These are phyloP conservation scores for Sonneratia alba DNA, from an alignment of 345 rosid species.

Conservation along the genomic window DNA sequence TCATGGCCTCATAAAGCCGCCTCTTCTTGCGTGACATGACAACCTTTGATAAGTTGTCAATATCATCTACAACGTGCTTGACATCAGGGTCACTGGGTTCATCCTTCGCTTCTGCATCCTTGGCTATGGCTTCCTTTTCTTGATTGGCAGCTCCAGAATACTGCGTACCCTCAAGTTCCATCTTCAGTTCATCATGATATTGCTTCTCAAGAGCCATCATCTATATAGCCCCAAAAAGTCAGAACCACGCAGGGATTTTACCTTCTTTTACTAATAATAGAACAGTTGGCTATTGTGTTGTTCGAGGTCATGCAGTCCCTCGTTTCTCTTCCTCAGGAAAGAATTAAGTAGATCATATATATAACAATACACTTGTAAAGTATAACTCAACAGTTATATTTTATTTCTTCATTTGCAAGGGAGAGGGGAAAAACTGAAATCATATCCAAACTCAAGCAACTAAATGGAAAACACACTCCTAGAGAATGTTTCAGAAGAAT, in stretches of 20 bases:
- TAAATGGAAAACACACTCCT: background rate
- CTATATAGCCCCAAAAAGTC: slow-evolving; percentile 28
- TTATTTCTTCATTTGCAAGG: background rate
- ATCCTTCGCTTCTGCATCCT: slow-evolving; percentile 23
- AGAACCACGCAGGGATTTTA: background rate
- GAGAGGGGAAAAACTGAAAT: background rate
- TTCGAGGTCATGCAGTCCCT: background rate
- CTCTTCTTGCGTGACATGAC: slow-evolving; percentile 62
- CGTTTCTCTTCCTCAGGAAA: background rate
- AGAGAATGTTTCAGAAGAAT: background rate
- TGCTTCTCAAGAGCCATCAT: slow-evolving; percentile 62
- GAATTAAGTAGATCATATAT: background rate
- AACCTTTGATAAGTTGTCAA: slow-evolving; percentile 22
- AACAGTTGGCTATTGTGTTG: background rate
- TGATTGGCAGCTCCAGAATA: slow-evolving; percentile 18
- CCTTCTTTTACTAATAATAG: background rate
- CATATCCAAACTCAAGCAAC: background rate
- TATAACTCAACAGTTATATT: background rate
- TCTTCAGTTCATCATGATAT: slow-evolving; percentile 71
- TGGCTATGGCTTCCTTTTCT: slow-evolving; percentile 14
- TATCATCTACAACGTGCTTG: slow-evolving; percentile 35
- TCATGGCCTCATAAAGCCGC: slow-evolving; percentile 51
- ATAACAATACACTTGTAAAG: background rate
- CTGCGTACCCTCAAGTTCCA: slow-evolving; percentile 41
- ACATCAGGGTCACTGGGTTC: slow-evolving; percentile 23